Evolutionary conservation across 2,329 filamentous ascomycete species (phyloP).

Genomic region (Ceratocystis variospora): DNA sequence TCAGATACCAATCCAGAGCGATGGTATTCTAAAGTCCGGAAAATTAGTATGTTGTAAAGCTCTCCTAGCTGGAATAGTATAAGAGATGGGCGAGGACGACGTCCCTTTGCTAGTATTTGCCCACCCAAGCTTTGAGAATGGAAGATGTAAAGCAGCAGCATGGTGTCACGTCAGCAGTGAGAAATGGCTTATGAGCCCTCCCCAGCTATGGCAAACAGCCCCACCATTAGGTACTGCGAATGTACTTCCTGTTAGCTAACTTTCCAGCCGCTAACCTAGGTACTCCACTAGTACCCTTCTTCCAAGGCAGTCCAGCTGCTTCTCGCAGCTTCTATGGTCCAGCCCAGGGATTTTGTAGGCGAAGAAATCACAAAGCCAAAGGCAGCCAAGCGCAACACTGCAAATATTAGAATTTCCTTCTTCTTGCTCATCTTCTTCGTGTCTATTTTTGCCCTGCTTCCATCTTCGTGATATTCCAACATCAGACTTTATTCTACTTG

Average conservation of each 20-base stretch:
- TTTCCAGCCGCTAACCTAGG: neutral
- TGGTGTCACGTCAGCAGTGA: too few relatives aligned
- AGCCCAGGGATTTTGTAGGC: neutral
- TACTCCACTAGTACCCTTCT: neutral
- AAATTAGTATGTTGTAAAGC: too few relatives aligned
- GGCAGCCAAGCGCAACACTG: neutral
- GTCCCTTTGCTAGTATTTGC: too few relatives aligned
- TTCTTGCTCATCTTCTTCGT: neutral
- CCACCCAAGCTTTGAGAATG: too few relatives aligned
- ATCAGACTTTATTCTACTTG: neutral
- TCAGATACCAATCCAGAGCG: too few relatives aligned
- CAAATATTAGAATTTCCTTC: neutral
- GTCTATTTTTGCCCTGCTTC: neutral
- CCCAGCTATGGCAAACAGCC: neutral
- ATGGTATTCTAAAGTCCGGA: too few relatives aligned
- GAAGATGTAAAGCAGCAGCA: too few relatives aligned
- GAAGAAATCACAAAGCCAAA: neutral
- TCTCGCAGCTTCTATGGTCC: constrained; percentile 18
- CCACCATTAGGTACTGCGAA: neutral
- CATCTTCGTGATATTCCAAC: neutral
- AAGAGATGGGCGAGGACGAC: too few relatives aligned
- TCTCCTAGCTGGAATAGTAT: too few relatives aligned
- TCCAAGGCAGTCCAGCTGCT: neutral
- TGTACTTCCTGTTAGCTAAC: neutral
- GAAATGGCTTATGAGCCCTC: neutral